Conservation (phyloP, 345 rosid genomes). For the Citrus australasica region DNA sequence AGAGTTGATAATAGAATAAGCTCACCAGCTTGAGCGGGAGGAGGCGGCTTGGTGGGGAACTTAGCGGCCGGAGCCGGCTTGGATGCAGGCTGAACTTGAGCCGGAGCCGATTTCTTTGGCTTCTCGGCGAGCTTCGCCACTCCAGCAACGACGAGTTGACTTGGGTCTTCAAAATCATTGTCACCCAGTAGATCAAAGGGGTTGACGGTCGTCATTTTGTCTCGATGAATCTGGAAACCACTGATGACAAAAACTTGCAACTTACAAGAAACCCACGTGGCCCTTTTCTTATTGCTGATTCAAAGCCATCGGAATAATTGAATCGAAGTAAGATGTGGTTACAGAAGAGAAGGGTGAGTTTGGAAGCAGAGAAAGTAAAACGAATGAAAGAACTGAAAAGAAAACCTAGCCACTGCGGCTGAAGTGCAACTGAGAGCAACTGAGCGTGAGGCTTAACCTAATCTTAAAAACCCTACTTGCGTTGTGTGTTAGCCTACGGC, state of each 20-base stretch:
- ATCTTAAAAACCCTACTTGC: conserved; percentile 42
- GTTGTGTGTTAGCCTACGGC: conserved; percentile 4
- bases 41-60: conserved; percentile 75
- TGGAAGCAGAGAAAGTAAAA: conserved; percentile 1
- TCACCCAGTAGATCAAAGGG: conserved; percentile 84
- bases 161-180: conserved; percentile 81
- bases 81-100: conserved; percentile 38
- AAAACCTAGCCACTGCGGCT: conserved; percentile 63
- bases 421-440: conserved; percentile 9
- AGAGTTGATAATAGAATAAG: background rate
- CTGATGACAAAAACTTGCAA: conserved; percentile 4
- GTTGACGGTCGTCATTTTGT: conserved; percentile 82
- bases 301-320: conserved; percentile 31
- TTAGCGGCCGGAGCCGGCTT: conserved; percentile 40
- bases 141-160: conserved; percentile 47
- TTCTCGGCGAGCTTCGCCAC: conserved; percentile 48
- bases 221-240: background rate
- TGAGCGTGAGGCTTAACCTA: conserved; percentile 7
- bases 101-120: conserved; percentile 51
- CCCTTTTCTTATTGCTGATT: conserved; percentile 21
- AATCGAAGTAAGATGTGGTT: background rate
- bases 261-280: background rate
- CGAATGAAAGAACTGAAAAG: background rate
- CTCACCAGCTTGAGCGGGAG: conserved; percentile 85
- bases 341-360: background rate